Evolutionary conservation across 78 protist genomes (phyloP), one percentile per base, ranked within the genome.

Genomic region (Creolimax fragrantissima): DNA sequence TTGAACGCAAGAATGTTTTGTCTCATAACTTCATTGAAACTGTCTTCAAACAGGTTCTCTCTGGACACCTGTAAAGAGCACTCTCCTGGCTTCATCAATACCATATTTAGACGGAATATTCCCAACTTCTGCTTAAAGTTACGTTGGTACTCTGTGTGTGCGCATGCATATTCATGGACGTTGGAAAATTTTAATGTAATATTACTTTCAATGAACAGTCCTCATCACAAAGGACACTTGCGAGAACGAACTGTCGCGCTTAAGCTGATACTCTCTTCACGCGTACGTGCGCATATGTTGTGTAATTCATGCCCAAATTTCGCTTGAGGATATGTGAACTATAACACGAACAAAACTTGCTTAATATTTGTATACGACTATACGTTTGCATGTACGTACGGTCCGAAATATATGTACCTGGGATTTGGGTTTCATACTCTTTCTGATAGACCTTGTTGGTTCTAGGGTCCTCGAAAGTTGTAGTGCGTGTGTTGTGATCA

Each of bases 401-500:
- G n/a, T n/a, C n/a, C n/a, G 74, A 58, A 58, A 32, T 0, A 24
- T 17, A 58, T 24, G 1, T 58, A 58, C 74, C 74, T 0, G 74
- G 74, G 74, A 58, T 58, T 17, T 17, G 24, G 24, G 39, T 58
- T 24, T 58, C 74, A 24, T 58, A 58, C 74, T 58, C 74, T 58
- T 88, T 37, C 58, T 86, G 44, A 41, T 47, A 17, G 42, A 5
- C 83, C 47, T 5, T 41, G 43, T 91, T 85, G 45, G 39, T 4
- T 2, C 95, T 89, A 3, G 95, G 95, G 32, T 93, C 95, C 5
- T 90, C 89, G 42, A 88, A 93, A 3, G 92, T 90, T 17, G 92
- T 93, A 11, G 89, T 44, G 42, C 44, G 36, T 32, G 92, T 93
- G 89, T 93, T 93, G 84, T 93, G 92, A 58, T 93, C 95, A 2